Conservation (phyloP, 306 rosid species). For the Senna siamea region DNA sequence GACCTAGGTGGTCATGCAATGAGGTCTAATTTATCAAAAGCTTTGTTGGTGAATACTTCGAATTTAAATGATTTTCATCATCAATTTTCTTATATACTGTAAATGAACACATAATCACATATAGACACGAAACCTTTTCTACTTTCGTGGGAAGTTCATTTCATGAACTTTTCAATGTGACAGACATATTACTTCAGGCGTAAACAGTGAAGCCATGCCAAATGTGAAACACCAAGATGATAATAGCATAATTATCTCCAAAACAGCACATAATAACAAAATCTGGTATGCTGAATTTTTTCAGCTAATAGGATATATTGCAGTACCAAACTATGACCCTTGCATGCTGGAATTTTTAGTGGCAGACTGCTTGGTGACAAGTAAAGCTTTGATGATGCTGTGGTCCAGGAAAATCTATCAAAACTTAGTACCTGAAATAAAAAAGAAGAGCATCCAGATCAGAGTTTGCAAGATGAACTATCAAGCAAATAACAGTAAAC, state of each 20-base stretch:
- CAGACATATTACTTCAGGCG: conserved; percentile 15
- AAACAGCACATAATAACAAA: conserved; percentile 22
- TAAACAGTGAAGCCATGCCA: conserved; percentile 2
- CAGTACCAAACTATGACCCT: conserved; percentile 86
- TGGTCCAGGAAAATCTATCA: conserved; percentile 83
- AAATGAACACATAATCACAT: background rate
- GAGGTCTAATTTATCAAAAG: background rate
- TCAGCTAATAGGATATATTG: conserved; percentile 16
- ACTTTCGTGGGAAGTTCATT: background rate
- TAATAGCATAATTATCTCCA: conserved; percentile 16
- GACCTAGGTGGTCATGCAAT: background rate
- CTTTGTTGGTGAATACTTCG: no score
- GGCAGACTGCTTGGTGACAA: conserved; percentile 91
- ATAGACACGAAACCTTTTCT: background rate
- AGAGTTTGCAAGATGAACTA: conserved; percentile 26
- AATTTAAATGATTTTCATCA: background rate
- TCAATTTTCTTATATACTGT: background rate
- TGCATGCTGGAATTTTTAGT: conserved; percentile 93
- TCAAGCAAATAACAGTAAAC: conserved; percentile 22
- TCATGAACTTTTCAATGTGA: conserved; percentile 25
- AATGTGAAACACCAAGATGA: conserved; percentile 12
- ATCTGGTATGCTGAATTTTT: background rate
- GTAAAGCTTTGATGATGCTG: conserved; percentile 83
- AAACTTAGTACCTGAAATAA: conserved; percentile 77
- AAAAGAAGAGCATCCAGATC: conserved; percentile 30